Percentiles rank a stretch among this genome's conserved stretches.
Evolutionary conservation across 1,139 yeast species (phyloP).

Genomic region (Suhomyces coccinellae): DNA sequence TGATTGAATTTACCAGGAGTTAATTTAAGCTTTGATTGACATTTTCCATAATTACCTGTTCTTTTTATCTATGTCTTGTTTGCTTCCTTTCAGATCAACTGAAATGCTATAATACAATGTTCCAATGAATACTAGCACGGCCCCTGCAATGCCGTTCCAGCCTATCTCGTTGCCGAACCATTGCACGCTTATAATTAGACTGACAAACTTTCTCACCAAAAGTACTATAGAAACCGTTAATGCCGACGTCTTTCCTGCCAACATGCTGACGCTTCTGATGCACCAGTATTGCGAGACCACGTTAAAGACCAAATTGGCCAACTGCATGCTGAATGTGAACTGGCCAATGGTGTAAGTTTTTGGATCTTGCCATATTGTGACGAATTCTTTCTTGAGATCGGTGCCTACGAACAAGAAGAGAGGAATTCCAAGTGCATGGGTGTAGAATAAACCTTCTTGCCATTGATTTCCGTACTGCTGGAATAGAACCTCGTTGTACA

Average conservation of each 20-base stretch:
- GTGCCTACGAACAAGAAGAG: constrained; percentile 43
- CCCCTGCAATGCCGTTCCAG: constrained; percentile 44
- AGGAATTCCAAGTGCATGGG: constrained; percentile 60
- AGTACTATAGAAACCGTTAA: constrained; percentile 62
- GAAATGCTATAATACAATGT: constrained; percentile 44
- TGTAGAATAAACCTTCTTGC: constrained; percentile 64
- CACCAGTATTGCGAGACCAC: constrained; percentile 65
- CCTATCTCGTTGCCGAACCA: constrained; percentile 48
- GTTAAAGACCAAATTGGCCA: constrained; percentile 40
- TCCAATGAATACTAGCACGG: constrained; percentile 52
- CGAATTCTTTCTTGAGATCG: constrained; percentile 18
- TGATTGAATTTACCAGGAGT: no score
- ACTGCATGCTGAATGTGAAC: constrained; percentile 11
- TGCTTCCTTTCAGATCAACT: background rate
- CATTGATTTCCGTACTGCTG: constrained; percentile 56
- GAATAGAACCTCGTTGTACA: constrained; percentile 54
- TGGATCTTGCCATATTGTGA: constrained; percentile 13
- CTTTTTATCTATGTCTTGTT: background rate
- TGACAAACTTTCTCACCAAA: constrained; percentile 59
- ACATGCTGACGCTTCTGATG: constrained; percentile 63
- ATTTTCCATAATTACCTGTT: background rate
- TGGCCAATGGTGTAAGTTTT: background rate
- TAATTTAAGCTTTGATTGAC: background rate
- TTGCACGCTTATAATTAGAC: constrained; percentile 54
- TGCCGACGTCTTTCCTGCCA: constrained; percentile 59